Base-by-base conservation (phyloP, 2,329 filamentous ascomycete species). In the Mycosphaerella sp. region DNA sequence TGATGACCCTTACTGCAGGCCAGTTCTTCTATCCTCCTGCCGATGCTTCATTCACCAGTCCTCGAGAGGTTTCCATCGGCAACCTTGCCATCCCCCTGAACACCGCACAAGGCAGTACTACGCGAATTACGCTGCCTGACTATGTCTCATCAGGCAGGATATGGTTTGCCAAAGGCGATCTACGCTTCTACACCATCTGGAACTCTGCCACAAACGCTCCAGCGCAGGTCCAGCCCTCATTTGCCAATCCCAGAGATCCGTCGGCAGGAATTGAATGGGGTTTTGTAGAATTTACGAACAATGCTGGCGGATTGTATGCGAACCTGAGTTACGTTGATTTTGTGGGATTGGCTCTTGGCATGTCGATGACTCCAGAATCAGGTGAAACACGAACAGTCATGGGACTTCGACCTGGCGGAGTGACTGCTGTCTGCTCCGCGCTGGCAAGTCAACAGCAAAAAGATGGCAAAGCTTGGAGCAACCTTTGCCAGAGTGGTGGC, bases 401-500 rank as follows among this genome's bases (percentile, higher is more conserved):
- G 72, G 85, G 85, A 2, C 78, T 86, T 66, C 67, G 72, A 0
- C 55, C 74, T 0, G 69, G 79, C 57, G 83, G 82, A 2, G 71
- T 86, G 3, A 70, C 75, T 28, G 70, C 66, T 18, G 69, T 87
- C 21, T 80, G 79, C 59, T 66, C 69, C 2, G 76, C 70, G 0
- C 69, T 88, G 21, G 70, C 69, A 36, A 70, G 70, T 4, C 84
- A 87, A 64, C 69, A 78, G 3, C 54, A 60, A 1, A 66, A 60
- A 13, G 84, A 87, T 61, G 75, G 77, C 2, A 68, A 74, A 45
- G 77, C 78, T 1, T 88, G 85, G 85, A 75, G 80, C 53, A 72
- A 80, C 53, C 75, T 86, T 32, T 74, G 81, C 54, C 70, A 79
- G 51, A 76, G 7, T 66, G 66, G 62, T n/a, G 34, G 44, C 18